Evolutionary conservation across 768 basidiomycete genomes (phyloP).

Genomic region (Hericium rajendrae): DNA sequence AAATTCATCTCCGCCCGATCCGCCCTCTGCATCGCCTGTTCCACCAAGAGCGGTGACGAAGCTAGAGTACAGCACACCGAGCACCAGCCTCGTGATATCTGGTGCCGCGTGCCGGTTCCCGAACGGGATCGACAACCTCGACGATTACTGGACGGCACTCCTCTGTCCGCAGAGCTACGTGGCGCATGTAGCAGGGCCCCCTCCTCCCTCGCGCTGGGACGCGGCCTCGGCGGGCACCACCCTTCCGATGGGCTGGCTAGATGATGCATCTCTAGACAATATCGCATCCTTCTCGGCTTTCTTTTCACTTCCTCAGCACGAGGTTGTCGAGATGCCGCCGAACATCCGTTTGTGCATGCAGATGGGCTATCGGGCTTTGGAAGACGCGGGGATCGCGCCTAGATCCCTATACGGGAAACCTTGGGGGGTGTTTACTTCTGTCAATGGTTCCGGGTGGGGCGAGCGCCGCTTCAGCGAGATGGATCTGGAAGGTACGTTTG

Average conservation of each 20-base stretch:
- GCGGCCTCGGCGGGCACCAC: not conserved
- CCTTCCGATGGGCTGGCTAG: not conserved
- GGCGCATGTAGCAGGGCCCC: not conserved
- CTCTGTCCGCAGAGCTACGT: not conserved
- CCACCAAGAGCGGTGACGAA: not conserved
- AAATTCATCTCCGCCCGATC: not conserved
- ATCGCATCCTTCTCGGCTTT: not conserved
- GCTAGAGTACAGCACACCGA: not conserved
- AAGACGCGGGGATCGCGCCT: constrained; percentile 1
- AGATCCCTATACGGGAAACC: not conserved
- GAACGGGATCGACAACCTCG: not conserved
- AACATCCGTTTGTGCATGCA: not conserved
- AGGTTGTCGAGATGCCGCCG: not conserved
- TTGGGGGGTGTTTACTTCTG: constrained; percentile 2
- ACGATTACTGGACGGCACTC: constrained; percentile 1
- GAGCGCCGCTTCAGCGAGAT: not conserved
- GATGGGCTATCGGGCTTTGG: constrained; percentile 2
- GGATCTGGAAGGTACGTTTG: not conserved
- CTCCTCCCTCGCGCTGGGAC: not conserved
- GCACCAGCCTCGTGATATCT: not conserved
- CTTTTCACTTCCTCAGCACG: not conserved
- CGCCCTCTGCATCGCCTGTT: not conserved
- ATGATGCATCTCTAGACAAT: not conserved
- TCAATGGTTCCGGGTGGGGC: constrained; percentile 2
- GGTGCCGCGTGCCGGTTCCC: constrained; percentile 1